Evolutionary conservation across 177 flowering plant genomes (phyloP).

Genomic region (Vitis hybrid): DNA sequence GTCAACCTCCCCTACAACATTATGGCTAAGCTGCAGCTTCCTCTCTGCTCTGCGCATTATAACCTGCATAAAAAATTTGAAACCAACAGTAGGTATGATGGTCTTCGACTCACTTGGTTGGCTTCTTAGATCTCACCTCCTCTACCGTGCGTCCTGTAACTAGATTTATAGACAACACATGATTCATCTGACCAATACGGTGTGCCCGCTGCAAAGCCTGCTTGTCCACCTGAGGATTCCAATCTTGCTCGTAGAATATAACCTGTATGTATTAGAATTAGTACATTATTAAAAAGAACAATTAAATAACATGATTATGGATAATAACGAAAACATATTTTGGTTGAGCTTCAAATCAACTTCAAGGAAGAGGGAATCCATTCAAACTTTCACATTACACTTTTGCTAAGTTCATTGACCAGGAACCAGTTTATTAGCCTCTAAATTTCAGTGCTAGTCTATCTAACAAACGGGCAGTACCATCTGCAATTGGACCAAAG

Average conservation of each 20-base stretch:
- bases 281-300: not conserved
- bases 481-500: too few species aligned
- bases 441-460: too few species aligned
- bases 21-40: conserved; percentile 78
- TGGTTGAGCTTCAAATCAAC: not conserved
- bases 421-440: too few species aligned
- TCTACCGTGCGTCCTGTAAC: conserved; percentile 68
- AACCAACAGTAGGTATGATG: not conserved
- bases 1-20: conserved; percentile 64
- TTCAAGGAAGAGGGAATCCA: too few species aligned
- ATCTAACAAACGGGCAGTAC: too few species aligned
- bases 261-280: conserved; percentile 44
- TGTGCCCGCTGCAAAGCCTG: conserved; percentile 96
- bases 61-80: conserved; percentile 42
- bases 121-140: conserved; percentile 50
- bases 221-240: conserved; percentile 99
- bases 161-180: conserved; percentile 76
- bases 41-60: conserved; percentile 80
- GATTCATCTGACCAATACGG: conserved; percentile 89
- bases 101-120: not conserved
- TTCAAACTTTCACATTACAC: too few species aligned
- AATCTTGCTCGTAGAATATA: conserved; percentile 97
- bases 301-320: not conserved
- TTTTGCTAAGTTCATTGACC: too few species aligned
- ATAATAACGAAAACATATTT: not conserved